Evolutionary conservation across 2,329 filamentous ascomycete genomes (phyloP), one percentile per base, ranked within the genome.

Genomic region (Diaporthe australafricana): DNA sequence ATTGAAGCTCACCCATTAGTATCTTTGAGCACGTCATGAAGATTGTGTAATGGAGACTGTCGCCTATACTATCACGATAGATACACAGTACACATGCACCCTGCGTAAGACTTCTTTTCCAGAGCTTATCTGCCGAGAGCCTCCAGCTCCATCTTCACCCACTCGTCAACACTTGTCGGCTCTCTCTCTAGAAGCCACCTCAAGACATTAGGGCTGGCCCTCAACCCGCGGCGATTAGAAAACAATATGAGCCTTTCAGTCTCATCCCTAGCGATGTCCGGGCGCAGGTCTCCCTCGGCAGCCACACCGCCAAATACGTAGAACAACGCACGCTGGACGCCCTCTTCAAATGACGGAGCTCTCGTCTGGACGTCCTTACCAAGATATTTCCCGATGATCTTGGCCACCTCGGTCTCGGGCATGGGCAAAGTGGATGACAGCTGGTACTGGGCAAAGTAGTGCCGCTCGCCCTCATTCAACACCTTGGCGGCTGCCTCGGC

Each of bases 141-240:
- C 7, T 68, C 7, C 25, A 57, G 4, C 30, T 68, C 27, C n/a
- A 3, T 57, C 20, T 32, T 57, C 2, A 70, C 48, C 57, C 67
- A 71, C 7, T 73, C 68, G 5, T 74, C 68, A 20, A 74, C 30
- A 27, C 35, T 75, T 5, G 68, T 76, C 7, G 74, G 75, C 56
- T 76, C 70, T 35, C 76, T 74, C 1, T 74, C 77, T 3, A 79
- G 50, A 16, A 78, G 45, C 77, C 77, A 77, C 69, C 72, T 67
- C 70, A 79, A 42, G 8, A 78, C 74, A 62, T 75, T 76, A 20
- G 77, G 74, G 66, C 71, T 79, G 4, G 75, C 77, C 38, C 67
- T 74, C 17, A 78, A 32, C 1, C 77, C 77, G 9, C 75, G 65
- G 11, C 53, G 70, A 42, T 76, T 75, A 40, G 78, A 78, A 56